Evolutionary conservation across 108 stramenopile genomes (phyloP), one percentile per base, ranked within the genome.

Genomic region (Cyclotella sp.): DNA sequence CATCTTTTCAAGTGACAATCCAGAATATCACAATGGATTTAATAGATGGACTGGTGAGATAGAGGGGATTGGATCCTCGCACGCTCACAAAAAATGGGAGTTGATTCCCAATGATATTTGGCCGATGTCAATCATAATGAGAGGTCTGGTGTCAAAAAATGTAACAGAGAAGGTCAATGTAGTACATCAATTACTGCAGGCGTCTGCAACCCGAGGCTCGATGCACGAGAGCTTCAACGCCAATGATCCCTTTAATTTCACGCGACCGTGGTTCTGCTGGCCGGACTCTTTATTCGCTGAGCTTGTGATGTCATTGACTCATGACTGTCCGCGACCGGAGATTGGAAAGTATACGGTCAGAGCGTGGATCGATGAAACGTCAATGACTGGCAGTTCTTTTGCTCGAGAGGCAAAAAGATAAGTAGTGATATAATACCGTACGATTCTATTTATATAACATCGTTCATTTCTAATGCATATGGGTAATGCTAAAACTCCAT

Each of bases 181-280:
- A 13, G 57, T 88, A 14, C 62, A 83, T 24, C 46, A 68, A 55
- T 73, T 89, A 19, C 41, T 74, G 28, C 60, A 68, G 21, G 27
- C 77, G 29, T 75, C 84, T 21, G 87, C 73, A 10, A 52, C 77
- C 51, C 85, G 67, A 0, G 85, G 76, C 0, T 80, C 58, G 49
- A 90, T 87, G 84, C 89, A 90, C 51, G 89, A 92, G 70, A 66
- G 63, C 34, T 85, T 90, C 55, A 44, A 81, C 42, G 63, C 68
- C 28, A 61, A 87, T 47, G 61, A 79, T 66, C 71, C 76, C 0
- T 47, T 42, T 0, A 41, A 46, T 0, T 92, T 65, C 52, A 85
- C 89, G 0, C 46, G 91, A 26, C 22, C 73, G 11, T 93, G 88
- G 88, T 93, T 92, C 67, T 84, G 86, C 42, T 92, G 91, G 91